Percentiles rank a stretch among this genome's conserved stretches.
Conservation (phyloP, 179 eudicot genomes). For the Carnegiea gigantea region DNA sequence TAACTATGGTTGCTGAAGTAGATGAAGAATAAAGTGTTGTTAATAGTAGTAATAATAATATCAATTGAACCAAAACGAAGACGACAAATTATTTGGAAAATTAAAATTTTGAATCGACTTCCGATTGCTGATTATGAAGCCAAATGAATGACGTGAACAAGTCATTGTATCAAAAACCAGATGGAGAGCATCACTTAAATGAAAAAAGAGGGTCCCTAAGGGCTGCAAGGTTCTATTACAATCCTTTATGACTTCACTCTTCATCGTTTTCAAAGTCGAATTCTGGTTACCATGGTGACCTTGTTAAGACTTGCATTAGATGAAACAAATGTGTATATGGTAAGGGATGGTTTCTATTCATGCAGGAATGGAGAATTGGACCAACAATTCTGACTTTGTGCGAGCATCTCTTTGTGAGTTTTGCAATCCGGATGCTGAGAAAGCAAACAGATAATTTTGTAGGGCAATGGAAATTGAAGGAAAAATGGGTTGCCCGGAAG, state of each 20-base stretch:
- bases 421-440: conserved; percentile 75
- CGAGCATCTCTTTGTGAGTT: conserved; percentile 96
- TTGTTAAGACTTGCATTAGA: no score
- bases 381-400: conserved; percentile 84
- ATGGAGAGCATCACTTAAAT: neutral
- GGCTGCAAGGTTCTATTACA: no score
- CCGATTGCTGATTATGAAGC: neutral
- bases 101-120: neutral
- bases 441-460: conserved; percentile 53
- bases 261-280: no score
- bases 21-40: neutral
- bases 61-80: neutral
- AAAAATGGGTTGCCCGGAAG: conserved; percentile 29
- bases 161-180: neutral
- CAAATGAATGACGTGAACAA: neutral
- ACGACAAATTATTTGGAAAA: neutral
- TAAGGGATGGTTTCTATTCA: neutral
- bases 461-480: conserved; percentile 42
- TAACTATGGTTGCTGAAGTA: neutral
- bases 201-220: no score
- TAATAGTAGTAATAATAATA: no score
- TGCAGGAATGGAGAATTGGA: conserved; percentile 90
- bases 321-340: no score
- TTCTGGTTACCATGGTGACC: no score
- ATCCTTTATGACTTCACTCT: no score